Conservation (phyloP, 306 rosid genomes). For the Vigna nakashimae region DNA sequence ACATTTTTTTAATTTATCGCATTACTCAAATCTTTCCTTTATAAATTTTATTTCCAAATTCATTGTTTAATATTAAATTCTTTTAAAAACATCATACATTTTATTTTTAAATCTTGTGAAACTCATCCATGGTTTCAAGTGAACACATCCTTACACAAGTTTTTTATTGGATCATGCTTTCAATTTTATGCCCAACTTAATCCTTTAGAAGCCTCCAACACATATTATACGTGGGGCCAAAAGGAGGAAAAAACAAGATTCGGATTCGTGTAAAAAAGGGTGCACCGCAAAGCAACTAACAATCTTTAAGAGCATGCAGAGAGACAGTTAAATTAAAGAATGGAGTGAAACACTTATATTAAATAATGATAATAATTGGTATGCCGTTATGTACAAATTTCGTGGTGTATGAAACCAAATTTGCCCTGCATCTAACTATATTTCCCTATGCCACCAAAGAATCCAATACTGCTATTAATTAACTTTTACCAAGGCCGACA, state of each 20-base stretch:
- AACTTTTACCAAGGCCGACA: slow-evolving; percentile 39
- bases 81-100: too few species aligned
- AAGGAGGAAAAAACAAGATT: background rate
- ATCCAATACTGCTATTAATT: slow-evolving; percentile 29
- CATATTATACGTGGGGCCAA: background rate
- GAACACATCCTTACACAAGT: too few species aligned
- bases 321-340: slow-evolving; percentile 35
- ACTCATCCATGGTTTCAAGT: too few species aligned
- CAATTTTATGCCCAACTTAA: too few species aligned
- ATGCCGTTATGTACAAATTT: slow-evolving; percentile 54
- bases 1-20: too few species aligned
- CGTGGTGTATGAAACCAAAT: slow-evolving; percentile 46
- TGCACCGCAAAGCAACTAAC: background rate
- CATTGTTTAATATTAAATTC: too few species aligned
- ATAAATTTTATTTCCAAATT: too few species aligned
- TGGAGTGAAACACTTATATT: slow-evolving; percentile 53
- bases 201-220: too few species aligned
- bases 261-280: too few species aligned
- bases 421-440: slow-evolving; percentile 46
- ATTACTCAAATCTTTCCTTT: too few species aligned
- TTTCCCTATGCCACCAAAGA: slow-evolving; percentile 43
- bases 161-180: too few species aligned
- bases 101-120: too few species aligned
- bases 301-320: slow-evolving; percentile 9
- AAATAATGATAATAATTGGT: slow-evolving; percentile 33